Base-by-base conservation (phyloP, 2,329 filamentous ascomycete genomes). In the Thielaviopsis punctulata region DNA sequence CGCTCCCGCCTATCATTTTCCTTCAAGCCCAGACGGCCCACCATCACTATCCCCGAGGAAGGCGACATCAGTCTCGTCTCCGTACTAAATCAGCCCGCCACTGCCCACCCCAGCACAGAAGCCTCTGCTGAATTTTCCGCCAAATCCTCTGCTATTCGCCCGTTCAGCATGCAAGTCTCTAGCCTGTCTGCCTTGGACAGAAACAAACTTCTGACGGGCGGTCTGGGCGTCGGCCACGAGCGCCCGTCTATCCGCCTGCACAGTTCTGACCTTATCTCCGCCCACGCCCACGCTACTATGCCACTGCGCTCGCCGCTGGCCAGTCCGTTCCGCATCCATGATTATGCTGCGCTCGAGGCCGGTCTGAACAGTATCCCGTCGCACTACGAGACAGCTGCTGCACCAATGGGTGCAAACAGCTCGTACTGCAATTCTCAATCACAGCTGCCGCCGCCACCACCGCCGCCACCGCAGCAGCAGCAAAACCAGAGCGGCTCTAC, bases 131-230 rank as follows among this genome's bases (percentile, higher is more conserved):
- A 23, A 13, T 15, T n/a, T n/a, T n/a, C n/a, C 39, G 39, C 39
- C 39, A 43, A 21, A 43, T 43, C 39, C 39, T 12, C 36, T 45
- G 7, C 48, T n/a, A n/a, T n/a, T n/a, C n/a, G n/a, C n/a, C n/a
- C n/a, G n/a, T n/a, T n/a, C n/a, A n/a, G n/a, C n/a, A n/a, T n/a
- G n/a, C n/a, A n/a, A n/a, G n/a, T n/a, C n/a, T n/a, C n/a, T n/a
- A n/a, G n/a, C n/a, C n/a, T n/a, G n/a, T n/a, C n/a, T n/a, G n/a
- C n/a, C n/a, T n/a, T n/a, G n/a, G n/a, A n/a, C n/a, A n/a, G n/a
- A n/a, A n/a, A n/a, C n/a, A n/a, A n/a, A n/a, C n/a, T n/a, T 33
- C 62, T 81, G 23, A 80, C 76, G 0, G 74, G 76, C n/a, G 78
- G 77, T 0, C 58, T 81, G 10, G 77, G 78, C 1, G 63, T 65